Evolutionary conservation across 1,139 yeast species (phyloP).

Genomic region (Yamadazyma membranifaciens): DNA sequence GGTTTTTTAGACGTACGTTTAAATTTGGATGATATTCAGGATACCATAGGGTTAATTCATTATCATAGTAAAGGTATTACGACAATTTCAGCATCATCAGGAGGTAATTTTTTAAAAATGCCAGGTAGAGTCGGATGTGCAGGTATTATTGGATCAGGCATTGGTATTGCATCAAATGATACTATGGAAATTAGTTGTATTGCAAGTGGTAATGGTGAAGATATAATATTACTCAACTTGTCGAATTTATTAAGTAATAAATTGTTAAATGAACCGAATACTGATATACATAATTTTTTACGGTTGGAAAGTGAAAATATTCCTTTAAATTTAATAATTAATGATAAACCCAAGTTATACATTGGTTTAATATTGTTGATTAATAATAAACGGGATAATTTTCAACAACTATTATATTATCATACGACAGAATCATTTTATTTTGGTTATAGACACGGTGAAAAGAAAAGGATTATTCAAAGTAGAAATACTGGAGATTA

Average conservation of each 20-base stretch:
- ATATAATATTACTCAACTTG: conserved; percentile 42
- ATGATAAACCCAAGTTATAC: conserved; percentile 18
- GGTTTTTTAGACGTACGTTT: conserved; percentile 9
- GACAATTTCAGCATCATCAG: conserved; percentile 44
- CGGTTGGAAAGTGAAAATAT: background rate
- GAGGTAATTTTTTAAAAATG: conserved; percentile 50
- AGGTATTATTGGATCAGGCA: conserved; percentile 46
- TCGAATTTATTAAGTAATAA: conserved; percentile 25
- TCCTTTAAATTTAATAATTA: conserved; percentile 1
- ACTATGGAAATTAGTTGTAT: conserved; percentile 31
- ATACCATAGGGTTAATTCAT: conserved; percentile 35
- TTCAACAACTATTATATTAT: conserved; percentile 30
- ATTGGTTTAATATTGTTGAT: conserved; percentile 33
- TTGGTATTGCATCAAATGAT: conserved; percentile 21
- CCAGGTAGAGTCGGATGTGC: conserved; percentile 58
- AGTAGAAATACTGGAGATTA: conserved; percentile 27
- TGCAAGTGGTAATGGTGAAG: conserved; percentile 61
- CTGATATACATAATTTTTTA: conserved; percentile 4
- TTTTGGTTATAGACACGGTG: conserved; percentile 30
- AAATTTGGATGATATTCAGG: conserved; percentile 19
- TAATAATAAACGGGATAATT: conserved; percentile 12
- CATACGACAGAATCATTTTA: conserved; percentile 46
- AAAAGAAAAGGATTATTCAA: conserved; percentile 23
- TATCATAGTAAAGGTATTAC: conserved; percentile 14
- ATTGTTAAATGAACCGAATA: conserved; percentile 1